These are phyloP conservation scores for Thelonectria discophora DNA, from an alignment of 2,329 filamentous ascomycete genomes.

Conservation along the genomic window DNA sequence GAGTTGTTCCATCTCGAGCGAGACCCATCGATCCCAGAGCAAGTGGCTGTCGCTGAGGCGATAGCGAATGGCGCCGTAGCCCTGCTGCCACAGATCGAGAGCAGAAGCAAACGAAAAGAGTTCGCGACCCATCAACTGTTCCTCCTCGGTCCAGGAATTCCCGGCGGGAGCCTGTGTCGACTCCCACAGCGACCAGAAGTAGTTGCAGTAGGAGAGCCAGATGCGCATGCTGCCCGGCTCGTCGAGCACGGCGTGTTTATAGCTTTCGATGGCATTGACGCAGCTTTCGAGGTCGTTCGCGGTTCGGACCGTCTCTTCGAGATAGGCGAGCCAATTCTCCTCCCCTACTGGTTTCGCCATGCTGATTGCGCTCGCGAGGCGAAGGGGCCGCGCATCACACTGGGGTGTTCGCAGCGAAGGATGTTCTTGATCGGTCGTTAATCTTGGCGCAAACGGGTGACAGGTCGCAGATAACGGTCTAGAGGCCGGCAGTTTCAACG, in stretches of 20 bases:
- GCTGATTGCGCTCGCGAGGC: slow-evolving; percentile 37
- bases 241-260: slow-evolving; percentile 72
- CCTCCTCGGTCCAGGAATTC: slow-evolving; percentile 69
- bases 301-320: slow-evolving; percentile 74
- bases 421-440: slow-evolving; percentile 18
- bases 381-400: slow-evolving; percentile 39
- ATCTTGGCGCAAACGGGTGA: slow-evolving; percentile 1
- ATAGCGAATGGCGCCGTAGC: slow-evolving; percentile 75
- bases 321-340: slow-evolving; percentile 78
- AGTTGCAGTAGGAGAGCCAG: slow-evolving; percentile 83
- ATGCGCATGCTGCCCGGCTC: slow-evolving; percentile 78
- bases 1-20: slow-evolving; percentile 75
- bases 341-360: slow-evolving; percentile 74
- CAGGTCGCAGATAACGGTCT: neutral
- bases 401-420: slow-evolving; percentile 6
- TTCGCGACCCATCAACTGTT: slow-evolving; percentile 73
- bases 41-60: slow-evolving; percentile 79
- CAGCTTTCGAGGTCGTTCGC: slow-evolving; percentile 71
- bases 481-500: neutral
- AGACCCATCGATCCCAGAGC: slow-evolving; percentile 82
- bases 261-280: slow-evolving; percentile 75
- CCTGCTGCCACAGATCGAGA: slow-evolving; percentile 75
- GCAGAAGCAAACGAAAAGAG: slow-evolving; percentile 75
- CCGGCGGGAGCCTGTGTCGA: slow-evolving; percentile 66
- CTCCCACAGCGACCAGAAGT: slow-evolving; percentile 75